Evolutionary conservation across 768 basidiomycete species (phyloP), one percentile per base, ranked within the genome.

Genomic region (Amanita polypyramis): DNA sequence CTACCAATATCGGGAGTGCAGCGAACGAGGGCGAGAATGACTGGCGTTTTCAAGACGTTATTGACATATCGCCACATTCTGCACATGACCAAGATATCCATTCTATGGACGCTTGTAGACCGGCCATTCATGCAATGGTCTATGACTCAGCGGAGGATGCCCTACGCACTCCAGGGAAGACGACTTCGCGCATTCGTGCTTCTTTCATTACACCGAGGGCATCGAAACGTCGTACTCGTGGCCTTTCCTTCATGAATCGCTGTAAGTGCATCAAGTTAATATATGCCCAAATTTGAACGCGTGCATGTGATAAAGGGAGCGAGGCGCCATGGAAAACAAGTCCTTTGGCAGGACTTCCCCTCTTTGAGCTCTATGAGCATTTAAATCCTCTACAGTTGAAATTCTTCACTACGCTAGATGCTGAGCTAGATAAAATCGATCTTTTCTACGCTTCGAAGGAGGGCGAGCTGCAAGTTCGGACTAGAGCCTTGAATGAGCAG

Each of bases 341-440:
- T 42, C 32, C 47, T 23, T 19, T 50, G n/a, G 55, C 59, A 46
- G 62, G 63, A 2, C 55, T 65, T 47, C 63, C 75, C 2, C 52
- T 80, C 12, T 65, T 62, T 19, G 66, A 73, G 17, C 62, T 87
- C 20, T 60, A 85, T 14, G 69, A 73, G 4, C 62, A 71, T 8
- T 68, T 93, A 15, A 72, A 79, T 10, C 70, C 77, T 0, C 65
- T 73, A 19, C 85, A 94, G 57, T 58, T 65, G 25, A 69, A 69
- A 5, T 98, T 96, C 67, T 88, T 98, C 51, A 72, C 77, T 2
- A 69, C 79, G 19, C 70, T 97, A 5, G 87, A 96, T 54, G 59
- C 59, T 0, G 83, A 99, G 60, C 68, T 97, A 2, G 79, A 83
- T 17, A 96, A 95, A 62, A 79, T 97, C 10, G 87, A 88, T 51